phyloP scores from a whole-genome alignment of 768 basidiomycete genomes.

The Dentipellis sp. region DNA sequence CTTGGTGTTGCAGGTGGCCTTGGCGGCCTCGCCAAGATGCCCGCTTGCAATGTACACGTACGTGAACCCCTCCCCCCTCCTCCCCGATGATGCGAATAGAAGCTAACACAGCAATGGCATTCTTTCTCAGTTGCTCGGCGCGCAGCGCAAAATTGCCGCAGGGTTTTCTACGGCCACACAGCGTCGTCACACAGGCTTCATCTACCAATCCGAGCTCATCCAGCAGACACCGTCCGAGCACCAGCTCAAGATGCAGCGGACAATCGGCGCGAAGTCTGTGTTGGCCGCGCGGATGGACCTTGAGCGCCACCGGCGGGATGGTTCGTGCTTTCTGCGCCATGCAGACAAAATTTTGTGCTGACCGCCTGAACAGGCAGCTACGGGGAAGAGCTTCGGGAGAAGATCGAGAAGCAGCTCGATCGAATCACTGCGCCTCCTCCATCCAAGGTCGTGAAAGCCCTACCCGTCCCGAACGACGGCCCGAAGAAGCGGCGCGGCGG shows the following conservation, averaged over 20 bases:
- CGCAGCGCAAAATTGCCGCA: slow-evolving; percentile 84
- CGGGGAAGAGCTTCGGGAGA: slow-evolving; percentile 70
- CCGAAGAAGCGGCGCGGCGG: slow-evolving; percentile 95
- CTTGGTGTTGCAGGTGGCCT: slow-evolving; percentile 96
- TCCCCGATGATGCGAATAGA: background rate
- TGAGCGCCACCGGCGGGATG: slow-evolving; percentile 75
- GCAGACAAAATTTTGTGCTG: background rate
- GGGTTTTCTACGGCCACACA: slow-evolving; percentile 87
- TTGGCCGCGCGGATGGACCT: slow-evolving; percentile 91
- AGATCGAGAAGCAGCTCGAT: slow-evolving; percentile 91
- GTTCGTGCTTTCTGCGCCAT: slow-evolving; percentile 29
- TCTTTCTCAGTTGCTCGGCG: slow-evolving; percentile 70
- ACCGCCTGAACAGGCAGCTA: slow-evolving; percentile 48
- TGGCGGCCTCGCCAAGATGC: slow-evolving; percentile 85
- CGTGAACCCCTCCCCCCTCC: slow-evolving; percentile 21
- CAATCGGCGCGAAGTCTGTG: slow-evolving; percentile 85
- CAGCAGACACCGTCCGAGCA: slow-evolving; percentile 82
- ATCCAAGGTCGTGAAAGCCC: slow-evolving; percentile 83
- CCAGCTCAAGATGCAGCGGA: slow-evolving; percentile 85
- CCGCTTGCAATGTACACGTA: slow-evolving; percentile 91
- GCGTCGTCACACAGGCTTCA: slow-evolving; percentile 90
- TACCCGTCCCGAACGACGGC: slow-evolving; percentile 92
- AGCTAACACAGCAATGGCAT: too few relatives aligned
- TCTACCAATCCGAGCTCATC: slow-evolving; percentile 89
- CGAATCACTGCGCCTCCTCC: slow-evolving; percentile 91